Base-by-base conservation (phyloP, 306 rosid species). In the Quercus bicolor region DNA sequence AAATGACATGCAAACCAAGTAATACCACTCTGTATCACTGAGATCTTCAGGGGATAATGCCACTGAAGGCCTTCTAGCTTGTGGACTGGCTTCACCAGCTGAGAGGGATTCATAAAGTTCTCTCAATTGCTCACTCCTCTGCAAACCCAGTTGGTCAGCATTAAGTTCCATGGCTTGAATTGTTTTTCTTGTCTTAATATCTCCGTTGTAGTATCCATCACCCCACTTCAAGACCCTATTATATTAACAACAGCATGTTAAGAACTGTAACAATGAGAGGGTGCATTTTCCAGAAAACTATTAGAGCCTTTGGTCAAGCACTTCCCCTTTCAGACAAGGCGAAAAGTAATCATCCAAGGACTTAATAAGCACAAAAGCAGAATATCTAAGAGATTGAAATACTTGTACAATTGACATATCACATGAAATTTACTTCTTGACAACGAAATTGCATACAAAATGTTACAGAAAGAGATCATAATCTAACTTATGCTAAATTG, bases 1-100 rank as follows among this genome's bases (percentile, higher is more conserved):
- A 29, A 93, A 93, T 68, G 98, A 93, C 97, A 93, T 91, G 86
- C 98, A 93, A 77, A 93, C 97, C 82, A 93, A 88, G 91, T 93
- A 93, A 68, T 91, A 93, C 98, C 98, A 93, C 80, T 93, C 98
- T 0, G 98, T 82, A 78, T 91, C 93, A 14, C 95, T 87, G 59
- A 93, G 95, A 78, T 93, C 98, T 76, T 93, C 98, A 0, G 98
- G 98, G 48, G 97, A 87, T 26, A 93, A 87, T 52, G 97, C 78
- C 10, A 87, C 94, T 3, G 95, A 90, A 75, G 95, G 97, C 92
- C 89, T 85, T 86, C 86, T 90, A 4, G 87, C 72, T 74, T 83
- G 94, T 9, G 90, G 90, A 71, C 20, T 89, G 65, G 89, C 78
- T 78, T 91, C 97, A 57, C 84, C 83, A 48, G 85, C 77, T 75